A percentile compares a stretch with the other conserved stretches of the same genome.
These are phyloP conservation scores for Mortierella sp. DNA, from an alignment of 371 early-diverging fungal species.

Conservation along the genomic window DNA sequence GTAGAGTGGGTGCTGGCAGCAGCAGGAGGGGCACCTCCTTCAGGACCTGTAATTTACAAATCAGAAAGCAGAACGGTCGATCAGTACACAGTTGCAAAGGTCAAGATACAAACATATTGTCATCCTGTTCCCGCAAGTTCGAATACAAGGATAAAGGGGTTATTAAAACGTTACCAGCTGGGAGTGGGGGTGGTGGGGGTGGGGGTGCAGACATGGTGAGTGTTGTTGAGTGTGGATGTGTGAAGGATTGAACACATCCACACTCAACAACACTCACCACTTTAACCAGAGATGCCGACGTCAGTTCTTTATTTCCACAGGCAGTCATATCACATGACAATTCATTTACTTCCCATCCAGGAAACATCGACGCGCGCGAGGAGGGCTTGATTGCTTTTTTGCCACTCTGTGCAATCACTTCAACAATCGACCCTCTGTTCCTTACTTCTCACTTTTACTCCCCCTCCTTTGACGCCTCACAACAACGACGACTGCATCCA, in stretches of 20 bases:
- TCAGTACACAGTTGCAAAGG: not conserved
- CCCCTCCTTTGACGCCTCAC: slow-evolving; percentile 8
- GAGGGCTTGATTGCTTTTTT: slow-evolving; percentile 1
- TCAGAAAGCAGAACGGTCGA: not conserved
- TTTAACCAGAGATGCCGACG: not conserved
- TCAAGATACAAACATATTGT: not conserved
- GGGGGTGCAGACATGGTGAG: slow-evolving; percentile 36
- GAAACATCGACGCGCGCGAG: slow-evolving; percentile 1
- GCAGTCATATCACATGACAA: not conserved
- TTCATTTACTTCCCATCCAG: not conserved
- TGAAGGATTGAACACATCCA: not conserved
- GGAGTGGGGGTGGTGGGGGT: slow-evolving; percentile 53
- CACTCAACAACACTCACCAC: too few relatives aligned
- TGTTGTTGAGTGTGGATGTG: not conserved
- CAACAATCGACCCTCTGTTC: not conserved
- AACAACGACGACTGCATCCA: slow-evolving; percentile 6
- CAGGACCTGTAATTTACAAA: slow-evolving; percentile 28
- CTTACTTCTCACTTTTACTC: not conserved
- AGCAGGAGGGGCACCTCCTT: slow-evolving; percentile 36
- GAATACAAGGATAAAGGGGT: not conserved
- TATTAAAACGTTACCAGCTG: slow-evolving; percentile 31
- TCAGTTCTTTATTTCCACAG: not conserved
- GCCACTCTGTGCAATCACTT: not conserved
- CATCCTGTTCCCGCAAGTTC: not conserved
- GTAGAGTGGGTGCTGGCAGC: slow-evolving; percentile 35